A percentile compares a stretch with the other conserved stretches of the same genome.
Conservation (phyloP, 495 filamentous ascomycete species). For the Staphylotrichum longicolle region DNA sequence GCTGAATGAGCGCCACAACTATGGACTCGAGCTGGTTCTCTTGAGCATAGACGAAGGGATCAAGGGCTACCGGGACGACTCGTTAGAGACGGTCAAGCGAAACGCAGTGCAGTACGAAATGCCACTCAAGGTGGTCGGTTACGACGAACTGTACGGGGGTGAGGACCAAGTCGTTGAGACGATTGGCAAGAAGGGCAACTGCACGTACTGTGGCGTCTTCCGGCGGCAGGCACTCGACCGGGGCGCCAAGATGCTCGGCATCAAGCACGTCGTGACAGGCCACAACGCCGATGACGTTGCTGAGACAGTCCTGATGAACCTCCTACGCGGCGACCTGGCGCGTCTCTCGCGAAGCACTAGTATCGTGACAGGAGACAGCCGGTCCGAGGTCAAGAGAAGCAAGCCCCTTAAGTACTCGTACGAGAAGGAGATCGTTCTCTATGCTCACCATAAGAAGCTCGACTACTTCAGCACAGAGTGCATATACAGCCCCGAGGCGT, state of each 20-base stretch:
- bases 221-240: slow-evolving; percentile 90
- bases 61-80: slow-evolving; percentile 93
- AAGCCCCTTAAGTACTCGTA: slow-evolving; percentile 98
- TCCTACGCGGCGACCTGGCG: slow-evolving; percentile 85
- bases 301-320: slow-evolving; percentile 98
- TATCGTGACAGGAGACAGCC: slow-evolving; percentile 76
- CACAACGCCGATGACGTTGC: slow-evolving; percentile 98
- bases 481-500: slow-evolving; percentile 98
- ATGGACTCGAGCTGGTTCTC: slow-evolving; percentile 80
- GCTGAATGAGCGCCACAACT: slow-evolving; percentile 82
- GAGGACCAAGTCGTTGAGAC: slow-evolving; percentile 95
- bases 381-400: slow-evolving; percentile 79
- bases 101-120: slow-evolving; percentile 89
- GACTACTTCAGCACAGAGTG: slow-evolving; percentile 99
- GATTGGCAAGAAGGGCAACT: slow-evolving; percentile 97
- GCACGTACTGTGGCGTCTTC: slow-evolving; percentile 98
- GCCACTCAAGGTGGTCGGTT: slow-evolving; percentile 86
- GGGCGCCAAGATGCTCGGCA: slow-evolving; percentile 80
- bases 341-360: slow-evolving; percentile 86
- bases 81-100: slow-evolving; percentile 90
- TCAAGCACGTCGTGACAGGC: slow-evolving; percentile 93
- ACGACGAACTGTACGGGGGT: slow-evolving; percentile 97
- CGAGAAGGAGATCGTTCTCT: slow-evolving; percentile 97
- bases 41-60: slow-evolving; percentile 97
- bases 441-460: slow-evolving; percentile 91